Evolutionary conservation across 2,329 filamentous ascomycete species (phyloP), one percentile per base, ranked within the genome.

Genomic region (Scedosporium boydii): DNA sequence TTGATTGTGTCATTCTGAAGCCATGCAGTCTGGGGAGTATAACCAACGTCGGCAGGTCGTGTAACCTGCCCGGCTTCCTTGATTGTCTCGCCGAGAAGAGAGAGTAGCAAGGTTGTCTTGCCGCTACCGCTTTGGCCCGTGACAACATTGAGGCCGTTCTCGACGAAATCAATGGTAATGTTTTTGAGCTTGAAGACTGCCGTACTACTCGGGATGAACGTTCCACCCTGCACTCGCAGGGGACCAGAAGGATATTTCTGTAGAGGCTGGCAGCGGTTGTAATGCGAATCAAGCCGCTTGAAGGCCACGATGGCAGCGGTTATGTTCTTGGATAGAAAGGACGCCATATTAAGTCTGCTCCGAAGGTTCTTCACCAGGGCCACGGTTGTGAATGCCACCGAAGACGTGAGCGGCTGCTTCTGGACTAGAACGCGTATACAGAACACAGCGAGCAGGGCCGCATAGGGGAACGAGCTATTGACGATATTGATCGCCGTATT

Each of bases 301-400:
- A 84, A 72, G 12, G 82, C 81, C 16, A 80, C 77, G 18, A 73
- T 66, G 42, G 76, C 77, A n/a, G 74, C 74, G 1, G 76, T 78
- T 10, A 77, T 69, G 27, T 70, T 69, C 60, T 76, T 73, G 12
- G 75, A 77, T 23, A 65, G 56, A 18, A 57, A 64, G 12, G 64
- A 59, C 58, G 65, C 61, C 18, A 21, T 53, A 41, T 63, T 60
- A 18, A 84, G 74, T 62, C 84, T 82, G 59, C 76, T 74, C 18
- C 82, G 78, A 62, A 86, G 74, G 2, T 77, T 82, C 66, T 79
- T 78, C 66, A 84, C 77, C 6, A 86, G 74, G 6, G 76, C 78
- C 7, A 84, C 76, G 1, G 82, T 79, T 2, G 83, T 85, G 66
- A 85, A 86, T 9, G 82, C 83, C 46, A 81, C 75, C n/a, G 82